Conservation (phyloP, 176 grass and related monocot species). For the Avena insularis region DNA sequence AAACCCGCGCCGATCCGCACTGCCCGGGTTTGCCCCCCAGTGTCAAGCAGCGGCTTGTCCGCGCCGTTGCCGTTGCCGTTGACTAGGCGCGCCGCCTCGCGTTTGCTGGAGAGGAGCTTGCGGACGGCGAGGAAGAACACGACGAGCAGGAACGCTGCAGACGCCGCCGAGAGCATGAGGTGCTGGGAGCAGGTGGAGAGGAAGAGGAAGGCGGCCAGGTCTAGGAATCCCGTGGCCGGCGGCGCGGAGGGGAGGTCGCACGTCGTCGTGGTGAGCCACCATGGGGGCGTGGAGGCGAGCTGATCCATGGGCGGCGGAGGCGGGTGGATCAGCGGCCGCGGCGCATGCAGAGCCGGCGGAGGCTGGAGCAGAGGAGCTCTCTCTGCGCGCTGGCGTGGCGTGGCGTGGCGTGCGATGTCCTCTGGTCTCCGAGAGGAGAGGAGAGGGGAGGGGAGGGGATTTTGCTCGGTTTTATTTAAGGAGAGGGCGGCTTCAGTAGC, state of each 20-base stretch:
- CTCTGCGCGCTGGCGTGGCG: neutral
- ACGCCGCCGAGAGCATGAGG: constrained; percentile 51
- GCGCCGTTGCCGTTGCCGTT: constrained; percentile 1
- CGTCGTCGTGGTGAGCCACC: constrained; percentile 52
- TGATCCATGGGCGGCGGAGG: constrained; percentile 25
- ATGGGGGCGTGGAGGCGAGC: constrained; percentile 27
- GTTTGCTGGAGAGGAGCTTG: constrained; percentile 38
- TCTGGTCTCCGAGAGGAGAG: neutral
- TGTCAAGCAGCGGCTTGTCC: constrained; percentile 62
- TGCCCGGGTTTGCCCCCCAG: neutral
- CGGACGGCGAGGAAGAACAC: constrained; percentile 30
- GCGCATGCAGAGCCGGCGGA: constrained; percentile 35
- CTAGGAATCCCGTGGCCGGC: neutral
- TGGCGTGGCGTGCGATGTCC: neutral
- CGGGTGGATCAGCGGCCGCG: neutral
- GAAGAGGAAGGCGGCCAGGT: constrained; percentile 74
- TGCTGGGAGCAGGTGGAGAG: constrained; percentile 78
- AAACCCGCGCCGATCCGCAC: constrained; percentile 44
- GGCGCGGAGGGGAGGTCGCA: constrained; percentile 20
- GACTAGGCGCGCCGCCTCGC: neutral
- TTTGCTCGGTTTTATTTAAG: neutral
- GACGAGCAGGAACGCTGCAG: constrained; percentile 57
- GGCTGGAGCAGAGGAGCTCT: neutral
- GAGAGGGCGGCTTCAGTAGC: too few species aligned
- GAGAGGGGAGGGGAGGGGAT: neutral